A percentile compares a stretch with the other conserved stretches of the same genome.
Conservation (phyloP, 345 rosid genomes). For the Eucalyptus erythrocorys region DNA sequence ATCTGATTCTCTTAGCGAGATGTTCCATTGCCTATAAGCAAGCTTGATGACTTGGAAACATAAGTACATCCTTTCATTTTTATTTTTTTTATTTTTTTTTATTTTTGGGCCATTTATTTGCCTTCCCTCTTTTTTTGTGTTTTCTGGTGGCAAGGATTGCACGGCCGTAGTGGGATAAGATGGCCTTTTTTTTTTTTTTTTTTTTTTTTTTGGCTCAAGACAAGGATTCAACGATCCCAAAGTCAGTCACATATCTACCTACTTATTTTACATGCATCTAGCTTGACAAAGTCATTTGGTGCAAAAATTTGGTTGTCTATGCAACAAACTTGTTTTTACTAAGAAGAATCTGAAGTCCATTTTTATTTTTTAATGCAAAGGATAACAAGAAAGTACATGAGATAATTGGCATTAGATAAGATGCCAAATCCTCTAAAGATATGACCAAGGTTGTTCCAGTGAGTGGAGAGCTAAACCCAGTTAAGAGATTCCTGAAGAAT, state of each 20-base stretch:
- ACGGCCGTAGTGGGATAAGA: not conserved
- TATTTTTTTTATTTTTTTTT: not conserved
- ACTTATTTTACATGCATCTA: not conserved
- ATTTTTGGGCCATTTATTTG: not conserved
- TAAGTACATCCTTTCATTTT: not conserved
- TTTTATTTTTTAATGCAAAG: not conserved
- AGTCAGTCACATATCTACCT: not conserved
- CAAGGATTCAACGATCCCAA: not conserved
- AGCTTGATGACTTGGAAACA: not conserved
- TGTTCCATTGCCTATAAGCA: not conserved
- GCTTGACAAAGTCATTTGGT: not conserved
- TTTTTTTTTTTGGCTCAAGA: not conserved
- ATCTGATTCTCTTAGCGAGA: not conserved
- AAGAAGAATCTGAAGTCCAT: not conserved
- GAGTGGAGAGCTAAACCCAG: fast-evolving
- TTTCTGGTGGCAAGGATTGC: not conserved
- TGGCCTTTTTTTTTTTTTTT: not conserved
- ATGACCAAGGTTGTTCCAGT: not conserved
- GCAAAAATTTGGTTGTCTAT: not conserved
- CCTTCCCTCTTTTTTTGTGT: not conserved
- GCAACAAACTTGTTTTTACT: not conserved
- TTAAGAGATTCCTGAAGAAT: not conserved
- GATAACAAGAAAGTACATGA: not conserved
- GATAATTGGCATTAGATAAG: not conserved
- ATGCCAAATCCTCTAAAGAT: not conserved